A percentile compares a stretch with the other conserved stretches of the same genome.
Evolutionary conservation across 2,329 filamentous ascomycete species (phyloP).

Genomic region (Calonectria ilicicola): DNA sequence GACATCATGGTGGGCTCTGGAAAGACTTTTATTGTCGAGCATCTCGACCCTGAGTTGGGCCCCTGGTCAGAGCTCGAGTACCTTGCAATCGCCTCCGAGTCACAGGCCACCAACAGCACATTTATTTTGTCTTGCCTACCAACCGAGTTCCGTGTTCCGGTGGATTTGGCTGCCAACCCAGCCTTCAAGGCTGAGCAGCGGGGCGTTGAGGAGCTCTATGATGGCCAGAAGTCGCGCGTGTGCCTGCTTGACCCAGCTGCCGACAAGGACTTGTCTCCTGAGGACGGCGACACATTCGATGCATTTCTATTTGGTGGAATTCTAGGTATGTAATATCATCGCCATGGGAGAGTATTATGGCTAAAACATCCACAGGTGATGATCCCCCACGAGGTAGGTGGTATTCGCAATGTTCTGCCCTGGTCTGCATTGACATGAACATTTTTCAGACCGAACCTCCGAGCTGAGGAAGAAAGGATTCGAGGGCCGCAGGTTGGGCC

Average conservation of each 20-base stretch:
- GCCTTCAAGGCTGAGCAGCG: constrained; percentile 79
- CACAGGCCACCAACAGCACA: constrained; percentile 70
- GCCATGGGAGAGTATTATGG: constrained; percentile 1
- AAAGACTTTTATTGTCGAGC: constrained; percentile 94
- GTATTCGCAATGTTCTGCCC: background rate
- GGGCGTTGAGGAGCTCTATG: constrained; percentile 87
- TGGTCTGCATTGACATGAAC: constrained; percentile 28
- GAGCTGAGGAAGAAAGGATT: constrained; percentile 96
- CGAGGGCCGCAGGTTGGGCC: constrained; percentile 85
- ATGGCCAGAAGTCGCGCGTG: constrained; percentile 77
- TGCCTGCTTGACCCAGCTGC: constrained; percentile 93
- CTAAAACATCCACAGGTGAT: constrained; percentile 72
- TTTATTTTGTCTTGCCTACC: constrained; percentile 90
- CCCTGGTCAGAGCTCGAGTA: constrained; percentile 97
- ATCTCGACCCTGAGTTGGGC: constrained; percentile 94
- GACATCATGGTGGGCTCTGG: constrained; percentile 52
- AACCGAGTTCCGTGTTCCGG: constrained; percentile 73
- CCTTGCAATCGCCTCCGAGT: constrained; percentile 86
- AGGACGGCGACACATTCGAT: constrained; percentile 86
- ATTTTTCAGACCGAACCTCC: constrained; percentile 83
- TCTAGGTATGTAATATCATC: constrained; percentile 70
- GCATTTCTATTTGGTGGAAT: constrained; percentile 97
- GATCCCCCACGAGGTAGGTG: constrained; percentile 88
- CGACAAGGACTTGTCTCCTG: constrained; percentile 82
- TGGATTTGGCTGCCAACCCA: constrained; percentile 64